Evolutionary conservation across 805 yeast species (phyloP), one percentile per base, ranked within the genome.

Genomic region (Saccharomycopsis sp.): DNA sequence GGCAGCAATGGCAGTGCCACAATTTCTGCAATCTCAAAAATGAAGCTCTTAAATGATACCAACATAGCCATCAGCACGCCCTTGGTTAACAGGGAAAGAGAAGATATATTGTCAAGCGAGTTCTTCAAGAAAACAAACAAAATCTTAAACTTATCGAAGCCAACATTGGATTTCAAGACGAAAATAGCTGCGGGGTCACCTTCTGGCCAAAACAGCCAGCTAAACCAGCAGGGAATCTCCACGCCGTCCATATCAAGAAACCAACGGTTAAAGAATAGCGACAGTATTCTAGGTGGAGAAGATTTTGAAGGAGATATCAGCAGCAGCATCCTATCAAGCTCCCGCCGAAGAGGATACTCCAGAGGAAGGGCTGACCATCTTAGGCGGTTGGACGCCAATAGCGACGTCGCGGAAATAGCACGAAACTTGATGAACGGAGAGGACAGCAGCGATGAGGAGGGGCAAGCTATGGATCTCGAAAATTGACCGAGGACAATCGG

Each of bases 401-500:
- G 34, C 14, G 57, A 40, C 24, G 34, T 53, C 46, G 56, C 64
- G 15, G 76, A 72, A 24, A 62, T 75, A 16, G 73, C 73, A 0
- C 71, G 74, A 34, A 71, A 70, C 34, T 66, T 79, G 59, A 70
- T 70, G 57, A 65, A 71, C 51, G 84, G 84, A 1, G 79, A 75
- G 50, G 77, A 70, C 16, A 72, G 78, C 5, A 78, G 82, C 64
- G 82, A 78, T 57, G 84, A 78, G 54, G 82, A 77, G 58, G 48
- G 48, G 48, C 48, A 44, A 12, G 77, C 79, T 53, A 82, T 82
- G 87, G 86, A 82, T 64, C 73, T 81, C 21, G 85, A 80, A 58
- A n/a, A n/a, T n/a, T n/a, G n/a, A n/a, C n/a, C n/a, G n/a, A n/a
- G n/a, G n/a, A n/a, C n/a, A n/a, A n/a, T n/a, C n/a, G n/a, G n/a